Base-by-base conservation (phyloP, 2,329 filamentous ascomycete genomes). In the Aspergillus sp. region DNA sequence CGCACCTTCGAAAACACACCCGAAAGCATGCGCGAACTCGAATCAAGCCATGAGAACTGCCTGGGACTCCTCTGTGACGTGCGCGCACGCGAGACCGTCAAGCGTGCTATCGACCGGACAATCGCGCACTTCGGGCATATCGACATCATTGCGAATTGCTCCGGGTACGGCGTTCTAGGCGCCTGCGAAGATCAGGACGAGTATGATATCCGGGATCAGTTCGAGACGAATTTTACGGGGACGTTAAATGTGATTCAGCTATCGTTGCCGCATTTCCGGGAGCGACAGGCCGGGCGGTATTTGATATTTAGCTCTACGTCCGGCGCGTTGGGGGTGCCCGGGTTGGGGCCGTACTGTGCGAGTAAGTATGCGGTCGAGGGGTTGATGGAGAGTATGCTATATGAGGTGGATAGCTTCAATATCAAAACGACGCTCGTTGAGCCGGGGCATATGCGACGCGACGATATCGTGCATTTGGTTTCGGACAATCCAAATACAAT, bases 361-460 rank as follows among this genome's bases (percentile, higher is more conserved):
- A 95, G 89, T 10, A 98, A 97, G 66, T 97, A 96, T 68, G 93
- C 93, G 0, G 88, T 95, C 3, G 93, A 98, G 64, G 93, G 91
- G 0, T 73, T 98, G 45, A 89, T 97, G 57, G 93, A 98, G 68
- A 90, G 88, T 10, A 91, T 98, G 86, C 77, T 96, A 10, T 97
- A 97, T 68, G 93, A 98, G 65, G 84, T 94, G 34, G 90, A 96
- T 53, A 73, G 76, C 0, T 96, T 94, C 69, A 91, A 93, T 62
- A 86, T 97, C 66, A 95, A 94, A 67, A 88, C 88, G 0, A 96
- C 91, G 2, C 77, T 98, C 4, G 90, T 97, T 0, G 88, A 96
- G 60, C 90, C 91, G 1, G 90, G 90, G 0, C 79, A 96, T 54
- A 86, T 96, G 52, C 78, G 90, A 4, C 79, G 90, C 4, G 91